These are phyloP conservation scores for Diaporthe batatas DNA, from an alignment of 2,329 filamentous ascomycete genomes.

Conservation along the genomic window DNA sequence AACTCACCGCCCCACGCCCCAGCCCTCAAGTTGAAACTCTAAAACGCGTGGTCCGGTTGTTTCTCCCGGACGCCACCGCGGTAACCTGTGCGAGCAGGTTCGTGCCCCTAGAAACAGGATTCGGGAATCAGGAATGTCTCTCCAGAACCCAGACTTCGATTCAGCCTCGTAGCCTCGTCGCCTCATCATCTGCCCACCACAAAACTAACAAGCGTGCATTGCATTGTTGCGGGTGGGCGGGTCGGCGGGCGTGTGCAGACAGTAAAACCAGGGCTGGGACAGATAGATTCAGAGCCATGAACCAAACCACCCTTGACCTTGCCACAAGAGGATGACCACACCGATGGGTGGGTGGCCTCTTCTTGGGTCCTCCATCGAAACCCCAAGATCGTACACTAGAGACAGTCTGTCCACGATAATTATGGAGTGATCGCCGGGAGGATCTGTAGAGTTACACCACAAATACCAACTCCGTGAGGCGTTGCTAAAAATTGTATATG, in stretches of 20 bases:
- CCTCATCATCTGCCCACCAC: conserved; percentile 20
- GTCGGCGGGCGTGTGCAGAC: background rate
- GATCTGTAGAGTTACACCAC: background rate
- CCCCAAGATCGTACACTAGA: background rate
- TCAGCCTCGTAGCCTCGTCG: conserved; percentile 17
- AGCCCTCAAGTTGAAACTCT: background rate
- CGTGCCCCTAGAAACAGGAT: conserved; percentile 1
- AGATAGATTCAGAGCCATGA: too few species aligned
- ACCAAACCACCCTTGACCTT: conserved; percentile 9
- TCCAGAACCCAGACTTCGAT: background rate
- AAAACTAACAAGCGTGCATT: background rate
- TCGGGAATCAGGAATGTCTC: too few species aligned
- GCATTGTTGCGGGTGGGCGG: background rate
- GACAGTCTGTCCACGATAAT: background rate
- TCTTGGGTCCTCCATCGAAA: background rate
- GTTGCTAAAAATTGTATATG: conserved; percentile 20
- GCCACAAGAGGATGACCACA: conserved; percentile 17
- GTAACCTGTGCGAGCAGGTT: background rate
- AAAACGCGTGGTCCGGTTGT: background rate
- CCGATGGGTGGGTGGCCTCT: background rate
- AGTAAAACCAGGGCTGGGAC: too few species aligned
- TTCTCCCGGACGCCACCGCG: background rate
- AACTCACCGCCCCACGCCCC: conserved; percentile 17
- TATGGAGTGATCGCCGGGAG: background rate
- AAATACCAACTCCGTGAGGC: background rate